These are phyloP conservation scores for Shiraia sp. DNA, from an alignment of 2,329 filamentous ascomycete species.

Conservation along the genomic window DNA sequence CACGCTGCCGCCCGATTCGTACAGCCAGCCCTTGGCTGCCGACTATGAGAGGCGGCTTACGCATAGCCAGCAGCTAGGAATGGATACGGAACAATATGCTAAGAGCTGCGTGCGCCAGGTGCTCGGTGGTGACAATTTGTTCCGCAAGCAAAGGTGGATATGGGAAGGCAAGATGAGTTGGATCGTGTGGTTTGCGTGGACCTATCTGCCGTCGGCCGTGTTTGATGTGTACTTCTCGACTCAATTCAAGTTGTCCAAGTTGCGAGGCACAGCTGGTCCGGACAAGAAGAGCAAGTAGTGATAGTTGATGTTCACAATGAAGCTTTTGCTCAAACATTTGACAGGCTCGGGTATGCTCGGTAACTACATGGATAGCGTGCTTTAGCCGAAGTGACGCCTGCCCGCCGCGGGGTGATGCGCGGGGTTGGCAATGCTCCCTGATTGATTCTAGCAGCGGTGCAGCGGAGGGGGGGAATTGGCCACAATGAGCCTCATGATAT, in stretches of 20 bases:
- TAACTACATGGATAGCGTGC: too few species aligned
- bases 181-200: slow-evolving; percentile 54
- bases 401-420: too few species aligned
- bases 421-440: too few species aligned
- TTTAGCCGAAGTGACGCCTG: too few species aligned
- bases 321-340: not conserved
- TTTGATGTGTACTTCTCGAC: slow-evolving; percentile 52
- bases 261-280: slow-evolving; percentile 42
- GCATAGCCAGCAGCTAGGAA: slow-evolving; percentile 58
- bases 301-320: not conserved
- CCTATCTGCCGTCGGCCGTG: slow-evolving; percentile 51
- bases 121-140: slow-evolving; percentile 42
- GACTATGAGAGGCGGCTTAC: slow-evolving; percentile 57
- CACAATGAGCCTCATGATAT: too few species aligned
- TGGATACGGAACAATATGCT: slow-evolving; percentile 59
- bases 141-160: slow-evolving; percentile 52
- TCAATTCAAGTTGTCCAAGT: slow-evolving; percentile 57
- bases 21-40: slow-evolving; percentile 57
- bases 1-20: slow-evolving; percentile 51
- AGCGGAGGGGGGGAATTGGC: too few species aligned
- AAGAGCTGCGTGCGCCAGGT: slow-evolving; percentile 59
- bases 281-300: slow-evolving; percentile 33
- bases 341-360: too few species aligned
- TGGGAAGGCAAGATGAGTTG: slow-evolving; percentile 59
- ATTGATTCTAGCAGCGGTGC: too few species aligned